Evolutionary conservation across 2,329 filamentous ascomycete genomes (phyloP).

Genomic region (Aschersonia sp.): DNA sequence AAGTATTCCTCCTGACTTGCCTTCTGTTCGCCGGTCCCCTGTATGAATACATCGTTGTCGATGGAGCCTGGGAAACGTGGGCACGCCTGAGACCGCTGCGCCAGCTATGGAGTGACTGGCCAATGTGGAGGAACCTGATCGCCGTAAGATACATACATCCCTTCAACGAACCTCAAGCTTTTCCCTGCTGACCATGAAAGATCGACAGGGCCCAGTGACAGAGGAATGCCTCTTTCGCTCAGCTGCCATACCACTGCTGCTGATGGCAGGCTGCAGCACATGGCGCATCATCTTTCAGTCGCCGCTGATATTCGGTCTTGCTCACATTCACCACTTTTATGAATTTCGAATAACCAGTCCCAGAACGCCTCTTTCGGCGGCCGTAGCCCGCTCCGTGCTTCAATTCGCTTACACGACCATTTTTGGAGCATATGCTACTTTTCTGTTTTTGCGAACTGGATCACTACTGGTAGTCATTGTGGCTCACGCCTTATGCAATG

Average conservation of each 20-base stretch:
- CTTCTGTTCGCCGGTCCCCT: conserved; percentile 75
- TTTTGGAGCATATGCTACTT: conserved; percentile 88
- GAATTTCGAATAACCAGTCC: conserved; percentile 79
- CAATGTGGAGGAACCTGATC: conserved; percentile 73
- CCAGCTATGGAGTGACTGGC: conserved; percentile 57
- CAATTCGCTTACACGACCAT: conserved; percentile 85
- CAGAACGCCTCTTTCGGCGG: conserved; percentile 44
- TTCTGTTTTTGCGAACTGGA: conserved; percentile 73
- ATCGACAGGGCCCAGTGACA: conserved; percentile 61
- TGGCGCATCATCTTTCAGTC: conserved; percentile 60
- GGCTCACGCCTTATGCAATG: conserved; percentile 84
- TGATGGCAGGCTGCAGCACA: conserved; percentile 48
- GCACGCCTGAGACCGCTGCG: conserved; percentile 36
- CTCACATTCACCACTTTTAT: conserved; percentile 91
- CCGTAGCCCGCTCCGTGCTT: conserved; percentile 58
- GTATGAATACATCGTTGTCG: conserved; percentile 62
- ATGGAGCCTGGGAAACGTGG: conserved; percentile 56
- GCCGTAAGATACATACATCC: conserved; percentile 40
- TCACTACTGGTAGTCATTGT: conserved; percentile 61
- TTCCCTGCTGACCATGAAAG: background rate
- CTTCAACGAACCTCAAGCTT: background rate
- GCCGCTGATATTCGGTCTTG: conserved; percentile 81
- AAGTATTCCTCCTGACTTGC: conserved; percentile 54
- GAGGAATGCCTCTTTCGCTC: conserved; percentile 93
- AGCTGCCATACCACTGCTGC: conserved; percentile 66